Percentiles rank a stretch among this genome's conserved stretches.
phyloP scores from a whole-genome alignment of 208 protist species.

The Acanthamoeba rhysodes region DNA sequence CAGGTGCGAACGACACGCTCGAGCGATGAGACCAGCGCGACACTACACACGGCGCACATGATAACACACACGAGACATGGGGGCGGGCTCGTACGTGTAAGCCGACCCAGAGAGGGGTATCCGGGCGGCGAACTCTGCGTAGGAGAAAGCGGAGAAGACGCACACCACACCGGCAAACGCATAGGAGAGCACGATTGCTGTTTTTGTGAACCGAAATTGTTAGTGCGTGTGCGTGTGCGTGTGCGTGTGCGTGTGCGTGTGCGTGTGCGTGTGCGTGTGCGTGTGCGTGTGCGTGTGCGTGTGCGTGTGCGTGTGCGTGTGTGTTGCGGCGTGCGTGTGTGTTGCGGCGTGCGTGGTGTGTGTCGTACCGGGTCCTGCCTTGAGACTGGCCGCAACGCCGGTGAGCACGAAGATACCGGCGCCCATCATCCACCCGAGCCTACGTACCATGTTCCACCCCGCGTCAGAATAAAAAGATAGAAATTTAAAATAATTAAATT shows the following conservation, averaged over 20 bases:
- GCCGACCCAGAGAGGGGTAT: constrained; percentile 84
- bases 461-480: neutral
- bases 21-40: neutral
- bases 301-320: neutral
- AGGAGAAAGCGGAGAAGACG: constrained; percentile 84
- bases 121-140: constrained; percentile 85
- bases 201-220: too few relatives aligned
- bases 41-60: neutral
- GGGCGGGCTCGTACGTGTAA: neutral
- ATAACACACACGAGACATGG: neutral
- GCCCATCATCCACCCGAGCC: constrained; percentile 76
- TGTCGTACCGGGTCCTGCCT: constrained; percentile 82
- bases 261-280: too few relatives aligned
- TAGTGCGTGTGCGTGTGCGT: too few relatives aligned
- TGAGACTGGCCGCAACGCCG: constrained; percentile 82
- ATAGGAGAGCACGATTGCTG: constrained; percentile 80
- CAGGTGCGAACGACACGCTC: neutral
- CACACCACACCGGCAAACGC: constrained; percentile 81
- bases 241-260: too few relatives aligned
- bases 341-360: too few relatives aligned
- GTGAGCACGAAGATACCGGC: constrained; percentile 88
- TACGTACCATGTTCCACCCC: neutral
- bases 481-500: neutral
- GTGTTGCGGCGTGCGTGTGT: too few relatives aligned
- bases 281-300: too few relatives aligned